Conservation (phyloP, 805 yeast species). For the Komagataella phaffii region DNA sequence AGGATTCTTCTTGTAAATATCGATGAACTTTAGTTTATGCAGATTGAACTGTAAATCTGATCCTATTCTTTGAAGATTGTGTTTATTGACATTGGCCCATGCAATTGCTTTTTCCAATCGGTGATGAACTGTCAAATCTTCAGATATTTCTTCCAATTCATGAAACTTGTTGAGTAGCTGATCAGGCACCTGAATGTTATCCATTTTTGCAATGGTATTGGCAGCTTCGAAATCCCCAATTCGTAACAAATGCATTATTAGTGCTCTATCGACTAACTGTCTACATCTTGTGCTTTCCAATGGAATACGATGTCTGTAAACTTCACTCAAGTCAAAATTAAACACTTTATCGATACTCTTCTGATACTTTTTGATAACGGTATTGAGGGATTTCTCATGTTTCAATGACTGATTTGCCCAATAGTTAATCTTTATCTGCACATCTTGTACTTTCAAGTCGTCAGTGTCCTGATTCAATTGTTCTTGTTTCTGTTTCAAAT, state of each 20-base stretch:
- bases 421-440: conserved; percentile 4
- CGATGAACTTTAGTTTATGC: conserved; percentile 27
- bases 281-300: conserved; percentile 3
- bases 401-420: conserved; percentile 17
- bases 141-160: conserved; percentile 26
- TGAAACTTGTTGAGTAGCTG: conserved; percentile 22
- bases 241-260: conserved; percentile 17
- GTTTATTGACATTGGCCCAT: conserved; percentile 26
- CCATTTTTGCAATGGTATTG: conserved; percentile 16
- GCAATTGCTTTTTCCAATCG: conserved; percentile 30
- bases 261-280: conserved; percentile 13
- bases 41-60: conserved; percentile 30
- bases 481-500: conserved; percentile 11
- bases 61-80: conserved; percentile 17
- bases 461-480: conserved; percentile 8
- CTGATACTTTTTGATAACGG: conserved; percentile 13
- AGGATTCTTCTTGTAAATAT: conserved; percentile 13
- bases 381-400: conserved; percentile 14
- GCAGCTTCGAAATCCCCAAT: conserved; percentile 16
- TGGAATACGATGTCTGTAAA: conserved; percentile 13
- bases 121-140: conserved; percentile 17
- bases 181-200: conserved; percentile 12
- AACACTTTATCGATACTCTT: conserved; percentile 14
- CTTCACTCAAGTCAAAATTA: conserved; percentile 10
- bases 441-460: conserved; percentile 4